Conservation (phyloP, 805 yeast genomes). For the Cyberlindnera americana region DNA sequence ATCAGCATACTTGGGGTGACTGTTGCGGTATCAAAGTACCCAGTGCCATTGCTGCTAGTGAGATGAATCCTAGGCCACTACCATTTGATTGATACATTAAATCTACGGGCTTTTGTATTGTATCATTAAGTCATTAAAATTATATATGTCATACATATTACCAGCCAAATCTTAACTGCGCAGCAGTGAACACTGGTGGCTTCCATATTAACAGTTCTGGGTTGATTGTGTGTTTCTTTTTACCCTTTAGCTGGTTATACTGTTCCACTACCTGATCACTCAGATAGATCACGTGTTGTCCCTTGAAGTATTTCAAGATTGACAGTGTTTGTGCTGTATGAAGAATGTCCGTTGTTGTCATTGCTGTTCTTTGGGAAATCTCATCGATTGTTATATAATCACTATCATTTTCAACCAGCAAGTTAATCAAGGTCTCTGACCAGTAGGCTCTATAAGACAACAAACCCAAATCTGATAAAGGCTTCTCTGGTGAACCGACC, state of each 20-base stretch:
- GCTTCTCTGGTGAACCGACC: constrained; percentile 96
- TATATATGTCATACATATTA: constrained; percentile 26
- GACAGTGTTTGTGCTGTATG: constrained; percentile 91
- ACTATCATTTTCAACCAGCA: constrained; percentile 58
- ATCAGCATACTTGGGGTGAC: constrained; percentile 81
- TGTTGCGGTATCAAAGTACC: constrained; percentile 97
- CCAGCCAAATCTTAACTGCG: constrained; percentile 96
- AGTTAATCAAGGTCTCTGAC: constrained; percentile 82
- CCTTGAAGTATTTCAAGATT: constrained; percentile 88
- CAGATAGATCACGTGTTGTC: constrained; percentile 85
- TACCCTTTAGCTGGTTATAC: constrained; percentile 63
- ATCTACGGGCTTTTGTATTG: too few relatives aligned
- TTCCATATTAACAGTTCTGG: constrained; percentile 78
- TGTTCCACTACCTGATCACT: constrained; percentile 78
- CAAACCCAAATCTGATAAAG: constrained; percentile 90
- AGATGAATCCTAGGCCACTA: constrained; percentile 44
- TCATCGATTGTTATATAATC: constrained; percentile 78
- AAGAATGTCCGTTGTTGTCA: constrained; percentile 94
- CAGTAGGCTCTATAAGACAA: constrained; percentile 93
- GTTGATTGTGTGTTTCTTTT: constrained; percentile 72
- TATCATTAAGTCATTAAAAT: constrained; percentile 2
- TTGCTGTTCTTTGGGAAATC: constrained; percentile 77
- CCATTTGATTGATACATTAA: constrained; percentile 77
- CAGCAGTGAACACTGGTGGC: constrained; percentile 92
- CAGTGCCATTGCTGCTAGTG: constrained; percentile 89